phyloP scores from a whole-genome alignment of 2,329 filamentous ascomycete species.

The Dothistroma septosporum region DNA sequence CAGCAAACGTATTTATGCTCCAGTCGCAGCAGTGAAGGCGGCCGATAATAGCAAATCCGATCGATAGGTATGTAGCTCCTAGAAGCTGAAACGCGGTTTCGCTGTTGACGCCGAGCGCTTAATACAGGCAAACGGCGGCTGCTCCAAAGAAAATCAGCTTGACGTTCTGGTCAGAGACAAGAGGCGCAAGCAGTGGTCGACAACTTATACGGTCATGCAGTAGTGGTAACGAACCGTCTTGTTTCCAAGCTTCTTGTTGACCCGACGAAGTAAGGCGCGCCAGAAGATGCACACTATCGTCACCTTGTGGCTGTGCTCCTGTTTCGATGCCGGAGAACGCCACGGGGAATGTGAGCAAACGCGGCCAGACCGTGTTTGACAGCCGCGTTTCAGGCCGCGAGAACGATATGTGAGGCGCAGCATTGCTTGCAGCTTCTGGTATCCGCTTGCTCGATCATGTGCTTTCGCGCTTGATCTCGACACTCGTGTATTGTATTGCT shows the following conservation, averaged over 20 bases:
- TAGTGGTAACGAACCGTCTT: not conserved
- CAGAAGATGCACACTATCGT: not conserved
- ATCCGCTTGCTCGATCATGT: not conserved
- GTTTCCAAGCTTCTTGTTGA: slow-evolving; percentile 6
- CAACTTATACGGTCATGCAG: not conserved
- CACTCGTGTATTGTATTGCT: not conserved
- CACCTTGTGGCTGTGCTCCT: not conserved
- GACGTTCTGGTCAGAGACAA: not conserved
- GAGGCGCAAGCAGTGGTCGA: not conserved
- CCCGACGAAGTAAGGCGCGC: not conserved
- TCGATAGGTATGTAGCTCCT: slow-evolving; percentile 18
- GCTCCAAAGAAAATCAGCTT: not conserved
- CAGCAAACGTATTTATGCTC: slow-evolving; percentile 9
- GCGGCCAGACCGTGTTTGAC: not conserved
- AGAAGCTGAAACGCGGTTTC: not conserved
- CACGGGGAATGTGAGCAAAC: not conserved
- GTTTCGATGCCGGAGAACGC: not conserved
- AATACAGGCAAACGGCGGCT: not conserved
- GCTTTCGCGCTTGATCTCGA: not conserved
- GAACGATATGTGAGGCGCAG: not conserved
- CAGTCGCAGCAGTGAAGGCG: slow-evolving; percentile 10
- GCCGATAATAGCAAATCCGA: slow-evolving; percentile 16
- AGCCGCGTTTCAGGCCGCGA: not conserved
- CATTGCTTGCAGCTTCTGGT: not conserved
- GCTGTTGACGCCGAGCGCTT: slow-evolving; percentile 7